A percentile compares a stretch with the other conserved stretches of the same genome.
These are phyloP conservation scores for Neofusicoccum umdonicola DNA, from an alignment of 2,329 filamentous ascomycete genomes.

Conservation along the genomic window DNA sequence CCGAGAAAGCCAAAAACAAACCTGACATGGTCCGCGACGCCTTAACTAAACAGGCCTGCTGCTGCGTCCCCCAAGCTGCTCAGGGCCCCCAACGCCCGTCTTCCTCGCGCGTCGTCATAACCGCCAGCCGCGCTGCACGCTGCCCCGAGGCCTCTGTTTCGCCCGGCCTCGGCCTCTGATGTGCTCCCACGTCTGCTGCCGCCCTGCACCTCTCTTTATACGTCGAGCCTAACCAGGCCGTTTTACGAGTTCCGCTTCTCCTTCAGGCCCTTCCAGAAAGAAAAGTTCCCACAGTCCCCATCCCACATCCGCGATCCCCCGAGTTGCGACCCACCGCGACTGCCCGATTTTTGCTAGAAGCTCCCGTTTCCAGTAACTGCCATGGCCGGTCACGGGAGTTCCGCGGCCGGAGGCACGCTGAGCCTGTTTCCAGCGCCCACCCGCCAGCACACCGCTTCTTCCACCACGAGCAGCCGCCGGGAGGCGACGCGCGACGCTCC, in stretches of 20 bases:
- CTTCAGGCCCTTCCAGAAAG: background rate
- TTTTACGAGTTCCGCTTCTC: background rate
- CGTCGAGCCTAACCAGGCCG: background rate
- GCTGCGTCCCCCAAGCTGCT: background rate
- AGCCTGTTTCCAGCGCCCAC: constrained; percentile 14
- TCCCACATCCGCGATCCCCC: constrained; percentile 10
- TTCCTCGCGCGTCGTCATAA: background rate
- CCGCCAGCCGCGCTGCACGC: too few species aligned
- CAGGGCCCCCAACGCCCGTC: background rate
- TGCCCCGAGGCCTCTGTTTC: too few species aligned
- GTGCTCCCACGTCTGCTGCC: background rate
- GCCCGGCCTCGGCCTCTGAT: background rate
- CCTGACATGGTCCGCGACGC: constrained; percentile 9
- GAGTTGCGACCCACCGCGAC: constrained; percentile 3
- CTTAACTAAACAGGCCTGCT: constrained; percentile 3
- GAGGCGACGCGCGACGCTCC: constrained; percentile 1
- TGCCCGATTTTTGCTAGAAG: constrained; percentile 3
- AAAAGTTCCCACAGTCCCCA: background rate
- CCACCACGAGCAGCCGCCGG: constrained; percentile 2
- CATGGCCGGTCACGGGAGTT: constrained; percentile 2
- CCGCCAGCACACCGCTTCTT: constrained; percentile 16
- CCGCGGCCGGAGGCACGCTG: background rate
- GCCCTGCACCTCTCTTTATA: background rate
- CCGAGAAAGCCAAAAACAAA: constrained; percentile 5
- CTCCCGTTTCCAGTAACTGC: background rate